Base-by-base conservation (phyloP, 371 early-diverging fungal species). In the Mycotypha africana region DNA sequence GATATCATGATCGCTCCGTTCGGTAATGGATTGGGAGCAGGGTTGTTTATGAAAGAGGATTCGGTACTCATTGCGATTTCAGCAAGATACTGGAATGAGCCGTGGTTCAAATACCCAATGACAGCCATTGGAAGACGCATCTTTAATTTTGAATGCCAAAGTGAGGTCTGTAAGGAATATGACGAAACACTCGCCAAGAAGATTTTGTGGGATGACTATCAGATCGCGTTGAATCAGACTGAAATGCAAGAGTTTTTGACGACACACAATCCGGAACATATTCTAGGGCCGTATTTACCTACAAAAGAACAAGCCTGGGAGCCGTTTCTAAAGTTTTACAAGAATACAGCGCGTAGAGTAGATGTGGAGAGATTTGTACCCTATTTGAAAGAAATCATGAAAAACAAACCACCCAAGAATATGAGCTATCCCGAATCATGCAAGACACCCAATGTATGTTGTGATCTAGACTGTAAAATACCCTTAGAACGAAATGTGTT, bases 91-190 rank as follows among this genome's bases (percentile, higher is more conserved):
- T 73, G 70, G 16, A 49, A 32, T 15, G 79, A 79, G 37, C 19
- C 40, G 16, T 79, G 77, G 79, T 79, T 79, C 48, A 57, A 53
- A n/a, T 70, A 34, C 20, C 58, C 70, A 0, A 50, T 67, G 42
- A 69, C 71, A 14, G 75, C 63, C 3, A 45, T 73, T n/a, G 76
- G 72, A 3, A 49, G 70, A 24, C 64, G 75, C 5, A 55, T 79
- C 17, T 67, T 66, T 20, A 51, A 51, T 7, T 66, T 66, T 33
- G 37, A 53, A 30, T 60, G 60, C n/a, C 41, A 42, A 4, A 33
- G 19, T 10, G 22, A 22, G 3, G 10, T 7, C 8, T 60, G 60
- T 38, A 43, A 60, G 26, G 51, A 51, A 12, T 55, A 30, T 21
- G 39, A 43, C 0, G 28, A 38, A 8, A 23, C 32, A 7, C 24